These are phyloP conservation scores for Geranium incanum DNA, from an alignment of 441 rosid species.

Conservation along the genomic window DNA sequence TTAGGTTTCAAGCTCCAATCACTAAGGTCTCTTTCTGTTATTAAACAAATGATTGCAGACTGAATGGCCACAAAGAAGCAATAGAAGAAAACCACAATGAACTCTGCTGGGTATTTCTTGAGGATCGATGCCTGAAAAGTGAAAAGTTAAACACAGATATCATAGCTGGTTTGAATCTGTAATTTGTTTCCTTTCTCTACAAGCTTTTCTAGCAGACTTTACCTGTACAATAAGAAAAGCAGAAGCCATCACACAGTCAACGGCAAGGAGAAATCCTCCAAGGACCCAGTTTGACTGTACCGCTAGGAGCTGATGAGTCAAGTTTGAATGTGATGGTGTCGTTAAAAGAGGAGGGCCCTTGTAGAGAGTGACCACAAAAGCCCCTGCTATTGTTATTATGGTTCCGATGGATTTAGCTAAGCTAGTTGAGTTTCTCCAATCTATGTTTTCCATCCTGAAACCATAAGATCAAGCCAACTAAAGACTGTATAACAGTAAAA, in stretches of 20 bases:
- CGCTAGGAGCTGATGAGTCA: constrained; percentile 23
- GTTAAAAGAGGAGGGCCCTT: constrained; percentile 38
- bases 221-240: constrained; percentile 47
- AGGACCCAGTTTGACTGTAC: constrained; percentile 42
- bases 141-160: constrained; percentile 18
- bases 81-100: constrained; percentile 43
- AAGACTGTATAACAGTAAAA: constrained; percentile 7
- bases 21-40: constrained; percentile 33
- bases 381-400: constrained; percentile 41
- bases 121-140: constrained; percentile 36
- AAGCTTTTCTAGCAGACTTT: constrained; percentile 3
- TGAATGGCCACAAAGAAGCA: constrained; percentile 47
- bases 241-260: constrained; percentile 40
- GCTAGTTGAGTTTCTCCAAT: constrained; percentile 32
- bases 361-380: constrained; percentile 40
- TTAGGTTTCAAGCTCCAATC: constrained; percentile 46
- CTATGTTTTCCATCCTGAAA: constrained; percentile 45
- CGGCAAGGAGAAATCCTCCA: constrained; percentile 49
- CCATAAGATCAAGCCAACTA: constrained; percentile 14
- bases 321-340: constrained; percentile 19
- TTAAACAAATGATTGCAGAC: constrained; percentile 39
- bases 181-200: constrained; percentile 8
- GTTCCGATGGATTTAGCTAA: constrained; percentile 46
- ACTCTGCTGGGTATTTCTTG: constrained; percentile 46
- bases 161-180: background rate